Conservation (phyloP, 176 grass and related monocot species). For the Metroxylon sagu region DNA sequence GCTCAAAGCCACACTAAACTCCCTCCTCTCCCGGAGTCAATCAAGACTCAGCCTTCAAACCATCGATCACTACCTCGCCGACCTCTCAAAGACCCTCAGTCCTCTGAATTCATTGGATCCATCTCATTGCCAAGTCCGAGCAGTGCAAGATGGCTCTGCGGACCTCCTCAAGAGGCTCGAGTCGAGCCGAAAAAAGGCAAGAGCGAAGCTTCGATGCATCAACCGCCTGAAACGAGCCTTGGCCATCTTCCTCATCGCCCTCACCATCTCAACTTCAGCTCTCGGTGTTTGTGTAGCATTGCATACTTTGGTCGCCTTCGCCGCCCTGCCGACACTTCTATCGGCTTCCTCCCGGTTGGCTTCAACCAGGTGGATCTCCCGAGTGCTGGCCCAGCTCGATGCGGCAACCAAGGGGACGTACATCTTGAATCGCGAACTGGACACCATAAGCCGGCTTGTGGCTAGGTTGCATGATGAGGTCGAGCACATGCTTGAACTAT, state of each 20-base stretch:
- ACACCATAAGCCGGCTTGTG: constrained; percentile 82
- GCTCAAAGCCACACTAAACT: constrained; percentile 60
- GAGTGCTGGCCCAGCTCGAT: constrained; percentile 60
- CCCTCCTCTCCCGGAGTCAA: constrained; percentile 26
- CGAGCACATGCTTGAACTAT: constrained; percentile 67
- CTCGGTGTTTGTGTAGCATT: constrained; percentile 56
- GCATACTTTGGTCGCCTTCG: constrained; percentile 43
- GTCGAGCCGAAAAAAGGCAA: constrained; percentile 44
- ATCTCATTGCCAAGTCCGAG: constrained; percentile 43
- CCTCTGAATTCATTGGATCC: constrained; percentile 40
- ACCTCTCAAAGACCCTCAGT: constrained; percentile 36
- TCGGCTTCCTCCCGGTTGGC: constrained; percentile 21
- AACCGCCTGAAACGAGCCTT: constrained; percentile 39
- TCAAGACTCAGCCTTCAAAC: neutral
- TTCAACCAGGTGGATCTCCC: constrained; percentile 24
- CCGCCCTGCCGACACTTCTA: constrained; percentile 12
- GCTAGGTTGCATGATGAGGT: constrained; percentile 65
- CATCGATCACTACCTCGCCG: constrained; percentile 34
- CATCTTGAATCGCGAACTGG: constrained; percentile 83
- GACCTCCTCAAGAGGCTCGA: constrained; percentile 56
- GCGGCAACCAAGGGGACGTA: constrained; percentile 70
- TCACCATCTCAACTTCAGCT: constrained; percentile 30
- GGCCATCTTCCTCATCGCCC: constrained; percentile 34
- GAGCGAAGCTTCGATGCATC: constrained; percentile 40
- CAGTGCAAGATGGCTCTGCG: constrained; percentile 38